A percentile compares a stretch with the other conserved stretches of the same genome.
phyloP scores from a whole-genome alignment of 1,284 basidiomycete species.

The Quambalaria eucalypti region DNA sequence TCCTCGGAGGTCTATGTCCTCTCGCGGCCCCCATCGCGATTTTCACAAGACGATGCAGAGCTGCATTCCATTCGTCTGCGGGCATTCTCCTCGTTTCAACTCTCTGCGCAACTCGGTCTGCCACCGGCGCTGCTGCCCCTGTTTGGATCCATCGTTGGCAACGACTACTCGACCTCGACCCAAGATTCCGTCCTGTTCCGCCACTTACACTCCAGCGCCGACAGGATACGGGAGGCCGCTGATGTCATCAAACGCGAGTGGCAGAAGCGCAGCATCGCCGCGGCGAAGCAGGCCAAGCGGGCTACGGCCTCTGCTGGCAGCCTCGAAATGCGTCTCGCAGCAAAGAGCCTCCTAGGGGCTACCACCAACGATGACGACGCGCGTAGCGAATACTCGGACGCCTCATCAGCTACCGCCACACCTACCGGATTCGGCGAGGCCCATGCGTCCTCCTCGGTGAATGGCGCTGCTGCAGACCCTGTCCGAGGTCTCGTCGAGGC shows the following conservation, averaged over 20 bases:
- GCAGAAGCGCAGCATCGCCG: slow-evolving; percentile 1
- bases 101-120: slow-evolving; percentile 24
- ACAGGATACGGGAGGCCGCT: slow-evolving; percentile 20
- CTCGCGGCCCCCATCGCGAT: background rate
- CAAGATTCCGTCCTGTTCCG: slow-evolving; percentile 24
- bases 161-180: slow-evolving; percentile 29
- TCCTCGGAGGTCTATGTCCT: background rate
- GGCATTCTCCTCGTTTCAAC: slow-evolving; percentile 21
- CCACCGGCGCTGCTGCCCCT: slow-evolving; percentile 25
- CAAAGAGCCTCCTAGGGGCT: background rate
- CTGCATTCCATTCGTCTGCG: background rate
- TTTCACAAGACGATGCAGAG: no score
- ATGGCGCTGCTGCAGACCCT: slow-evolving; percentile 24
- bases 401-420: slow-evolving; percentile 22
- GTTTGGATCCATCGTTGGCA: slow-evolving; percentile 29
- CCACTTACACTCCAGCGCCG: slow-evolving; percentile 14
- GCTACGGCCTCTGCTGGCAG: background rate
- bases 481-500: slow-evolving; percentile 27
- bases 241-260: slow-evolving; percentile 19
- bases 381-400: slow-evolving; percentile 7
- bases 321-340: background rate
- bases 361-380: background rate
- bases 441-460: no score
- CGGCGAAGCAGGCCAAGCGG: background rate
- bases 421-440: slow-evolving; percentile 18